These are phyloP conservation scores for Cryphonectria naterciae DNA, from an alignment of 2,329 filamentous ascomycete genomes.

Conservation along the genomic window DNA sequence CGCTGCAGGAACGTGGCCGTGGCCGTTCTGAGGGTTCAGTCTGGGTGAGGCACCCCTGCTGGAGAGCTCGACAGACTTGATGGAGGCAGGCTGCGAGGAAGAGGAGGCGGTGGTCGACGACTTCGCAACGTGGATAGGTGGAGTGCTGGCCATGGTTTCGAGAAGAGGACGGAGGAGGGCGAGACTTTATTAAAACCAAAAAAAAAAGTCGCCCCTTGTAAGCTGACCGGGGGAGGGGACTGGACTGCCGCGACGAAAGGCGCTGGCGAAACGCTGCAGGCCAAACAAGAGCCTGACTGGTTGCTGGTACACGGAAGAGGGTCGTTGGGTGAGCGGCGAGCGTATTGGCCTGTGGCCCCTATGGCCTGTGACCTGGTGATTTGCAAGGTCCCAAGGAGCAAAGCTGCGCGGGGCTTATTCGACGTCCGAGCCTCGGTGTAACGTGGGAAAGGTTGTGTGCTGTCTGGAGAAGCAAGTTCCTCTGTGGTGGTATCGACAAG, in stretches of 20 bases:
- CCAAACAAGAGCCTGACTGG: not conserved
- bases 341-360: not conserved
- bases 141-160: conserved; percentile 38
- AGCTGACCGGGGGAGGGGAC: not conserved
- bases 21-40: conserved; percentile 45
- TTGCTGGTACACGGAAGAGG: not conserved
- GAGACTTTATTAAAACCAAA: not conserved
- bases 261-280: conserved; percentile 12
- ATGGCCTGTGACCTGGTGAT: not conserved
- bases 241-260: conserved; percentile 4
- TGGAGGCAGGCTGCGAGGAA: conserved; percentile 54
- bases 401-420: conserved; percentile 18
- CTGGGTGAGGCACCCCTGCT: conserved; percentile 46
- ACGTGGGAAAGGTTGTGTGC: conserved; percentile 3
- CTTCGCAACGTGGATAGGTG: conserved; percentile 33
- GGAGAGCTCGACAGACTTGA: conserved; percentile 50
- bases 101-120: conserved; percentile 45
- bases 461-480: conserved; percentile 1
- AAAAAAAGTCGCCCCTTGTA: not conserved
- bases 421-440: conserved; percentile 18
- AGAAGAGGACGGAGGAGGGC: conserved; percentile 11
- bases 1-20: conserved; percentile 33
- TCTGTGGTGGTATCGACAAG: conserved; percentile 33
- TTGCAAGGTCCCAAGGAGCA: conserved; percentile 8
- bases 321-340: not conserved